Conservation (phyloP, 1,139 yeast species). For the Yamadazyma conglobata region DNA sequence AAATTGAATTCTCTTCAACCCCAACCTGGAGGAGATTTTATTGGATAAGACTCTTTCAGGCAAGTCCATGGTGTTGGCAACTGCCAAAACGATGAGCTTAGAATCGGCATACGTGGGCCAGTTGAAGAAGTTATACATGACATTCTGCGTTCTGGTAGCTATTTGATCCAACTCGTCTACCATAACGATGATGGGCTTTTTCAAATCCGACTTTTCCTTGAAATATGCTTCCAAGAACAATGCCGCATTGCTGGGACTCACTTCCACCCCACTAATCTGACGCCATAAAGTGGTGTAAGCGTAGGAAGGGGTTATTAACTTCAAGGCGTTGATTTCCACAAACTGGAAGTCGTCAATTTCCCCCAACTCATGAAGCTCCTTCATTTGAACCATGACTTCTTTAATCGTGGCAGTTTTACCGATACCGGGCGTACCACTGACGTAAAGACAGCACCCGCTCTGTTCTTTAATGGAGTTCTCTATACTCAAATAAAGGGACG, state of each 20-base stretch:
- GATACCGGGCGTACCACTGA: slow-evolving; percentile 97
- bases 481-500: slow-evolving; percentile 66
- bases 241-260: slow-evolving; percentile 62
- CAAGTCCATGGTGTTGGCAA: slow-evolving; percentile 95
- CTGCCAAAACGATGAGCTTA: slow-evolving; percentile 81
- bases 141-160: slow-evolving; percentile 79
- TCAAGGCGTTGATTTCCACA: slow-evolving; percentile 88
- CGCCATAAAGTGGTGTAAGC: slow-evolving; percentile 86
- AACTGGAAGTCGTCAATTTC: slow-evolving; percentile 62
- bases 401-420: slow-evolving; percentile 95
- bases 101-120: slow-evolving; percentile 91
- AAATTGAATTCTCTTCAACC: slow-evolving; percentile 82
- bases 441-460: slow-evolving; percentile 81
- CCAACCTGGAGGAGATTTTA: slow-evolving; percentile 87
- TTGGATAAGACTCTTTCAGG: slow-evolving; percentile 88
- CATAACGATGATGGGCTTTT: slow-evolving; percentile 67
- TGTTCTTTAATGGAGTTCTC: slow-evolving; percentile 71
- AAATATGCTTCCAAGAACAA: slow-evolving; percentile 39
- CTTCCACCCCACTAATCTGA: slow-evolving; percentile 58
- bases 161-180: slow-evolving; percentile 93
- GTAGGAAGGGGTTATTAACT: slow-evolving; percentile 76
- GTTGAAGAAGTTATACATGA: slow-evolving; percentile 93
- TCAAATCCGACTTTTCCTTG: slow-evolving; percentile 20
- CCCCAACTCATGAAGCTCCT: slow-evolving; percentile 39
- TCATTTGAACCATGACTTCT: slow-evolving; percentile 73